Conservation (phyloP, 2,329 filamentous ascomycete species). For the Hypoxylon sp. region DNA sequence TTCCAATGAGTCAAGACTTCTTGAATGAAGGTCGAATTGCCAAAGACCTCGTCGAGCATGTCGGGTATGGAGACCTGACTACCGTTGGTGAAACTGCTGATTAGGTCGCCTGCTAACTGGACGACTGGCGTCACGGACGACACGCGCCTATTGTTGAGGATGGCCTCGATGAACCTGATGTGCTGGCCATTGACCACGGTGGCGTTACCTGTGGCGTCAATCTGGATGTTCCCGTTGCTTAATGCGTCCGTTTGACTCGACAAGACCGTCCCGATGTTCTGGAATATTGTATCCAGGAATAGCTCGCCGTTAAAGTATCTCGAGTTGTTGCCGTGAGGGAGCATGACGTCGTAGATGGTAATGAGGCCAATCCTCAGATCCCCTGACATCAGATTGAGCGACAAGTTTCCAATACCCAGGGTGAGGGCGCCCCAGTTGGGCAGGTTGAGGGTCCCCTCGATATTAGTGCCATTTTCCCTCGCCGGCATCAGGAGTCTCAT, state of each 20-base stretch:
- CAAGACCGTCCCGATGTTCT: conserved; percentile 59
- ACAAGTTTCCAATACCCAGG: conserved; percentile 62
- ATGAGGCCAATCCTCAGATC: conserved; percentile 58
- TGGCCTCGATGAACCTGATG: conserved; percentile 60
- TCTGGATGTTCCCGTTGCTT: conserved; percentile 56
- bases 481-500: conserved; percentile 56
- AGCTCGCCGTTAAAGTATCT: conserved; percentile 58
- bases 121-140: conserved; percentile 56
- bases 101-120: conserved; percentile 55
- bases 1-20: conserved; percentile 56
- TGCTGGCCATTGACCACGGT: conserved; percentile 59
- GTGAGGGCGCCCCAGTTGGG: conserved; percentile 61
- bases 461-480: conserved; percentile 56
- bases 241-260: conserved; percentile 55
- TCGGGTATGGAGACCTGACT: conserved; percentile 51
- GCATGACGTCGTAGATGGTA: conserved; percentile 55
- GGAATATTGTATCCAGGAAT: conserved; percentile 56
- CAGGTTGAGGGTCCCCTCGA: conserved; percentile 59
- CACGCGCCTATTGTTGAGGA: conserved; percentile 58
- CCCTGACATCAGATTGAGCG: conserved; percentile 59
- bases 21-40: conserved; percentile 58
- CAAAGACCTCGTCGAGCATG: conserved; percentile 55
- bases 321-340: conserved; percentile 60
- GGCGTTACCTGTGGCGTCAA: conserved; percentile 58
- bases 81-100: conserved; percentile 54